phyloP scores from a whole-genome alignment of 2,329 filamentous ascomycete genomes.

The Nemania diffusa region DNA sequence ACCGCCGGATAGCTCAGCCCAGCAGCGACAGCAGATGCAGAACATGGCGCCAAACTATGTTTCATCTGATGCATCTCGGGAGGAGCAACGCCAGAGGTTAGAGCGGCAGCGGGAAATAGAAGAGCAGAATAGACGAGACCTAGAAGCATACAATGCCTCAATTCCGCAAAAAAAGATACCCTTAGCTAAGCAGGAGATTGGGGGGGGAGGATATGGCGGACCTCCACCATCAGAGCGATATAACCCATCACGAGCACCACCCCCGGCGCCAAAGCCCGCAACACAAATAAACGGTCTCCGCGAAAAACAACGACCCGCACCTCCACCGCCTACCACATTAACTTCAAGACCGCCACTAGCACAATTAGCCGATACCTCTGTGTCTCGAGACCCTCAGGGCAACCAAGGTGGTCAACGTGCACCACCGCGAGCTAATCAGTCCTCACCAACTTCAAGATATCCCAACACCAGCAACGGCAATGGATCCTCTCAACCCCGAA shows the following conservation, averaged over 20 bases:
- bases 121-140: constrained; percentile 77
- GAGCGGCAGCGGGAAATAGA: constrained; percentile 68
- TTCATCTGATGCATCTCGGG: constrained; percentile 60
- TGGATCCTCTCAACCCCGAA: constrained; percentile 60
- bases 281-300: constrained; percentile 66
- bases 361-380: constrained; percentile 63
- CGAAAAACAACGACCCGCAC: constrained; percentile 80
- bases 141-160: constrained; percentile 90
- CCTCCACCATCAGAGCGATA: constrained; percentile 71
- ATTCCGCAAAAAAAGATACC: constrained; percentile 83
- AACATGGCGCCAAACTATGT: constrained; percentile 65
- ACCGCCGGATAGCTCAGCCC: constrained; percentile 56
- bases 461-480: constrained; percentile 66
- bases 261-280: constrained; percentile 74
- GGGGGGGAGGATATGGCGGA: constrained; percentile 66
- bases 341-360: constrained; percentile 59
- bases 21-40: constrained; percentile 69
- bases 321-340: constrained; percentile 68
- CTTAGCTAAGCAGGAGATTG: constrained; percentile 88
- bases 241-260: constrained; percentile 86
- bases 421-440: constrained; percentile 60
- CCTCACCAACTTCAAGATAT: constrained; percentile 65
- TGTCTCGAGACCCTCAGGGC: constrained; percentile 53
- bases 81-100: constrained; percentile 70
- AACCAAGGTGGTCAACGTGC: constrained; percentile 54